Conservation (phyloP, 768 basidiomycete genomes). For the Tricholoma saponaceum region DNA sequence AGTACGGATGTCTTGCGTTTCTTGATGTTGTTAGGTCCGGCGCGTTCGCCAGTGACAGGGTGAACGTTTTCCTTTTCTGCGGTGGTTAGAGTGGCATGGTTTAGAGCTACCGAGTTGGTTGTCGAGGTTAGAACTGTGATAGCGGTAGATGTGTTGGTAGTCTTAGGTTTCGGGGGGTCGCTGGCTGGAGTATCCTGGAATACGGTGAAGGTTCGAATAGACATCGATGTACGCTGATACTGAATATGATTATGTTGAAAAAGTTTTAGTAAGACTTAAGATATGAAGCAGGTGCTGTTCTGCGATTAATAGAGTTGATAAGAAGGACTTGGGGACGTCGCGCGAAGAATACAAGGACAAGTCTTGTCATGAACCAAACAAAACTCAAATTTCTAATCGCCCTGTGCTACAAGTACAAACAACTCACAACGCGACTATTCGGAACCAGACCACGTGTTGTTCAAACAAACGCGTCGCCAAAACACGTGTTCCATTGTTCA, state of each 20-base stretch:
- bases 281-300: neutral
- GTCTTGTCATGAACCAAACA: slow-evolving; percentile 12
- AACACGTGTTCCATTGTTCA: neutral
- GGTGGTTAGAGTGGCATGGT: slow-evolving; percentile 29
- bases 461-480: neutral
- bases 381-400: slow-evolving; percentile 13
- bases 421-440: neutral
- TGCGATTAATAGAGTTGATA: slow-evolving; percentile 3
- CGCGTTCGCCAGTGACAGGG: slow-evolving; percentile 66
- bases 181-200: slow-evolving; percentile 52
- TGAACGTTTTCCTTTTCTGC: slow-evolving; percentile 78
- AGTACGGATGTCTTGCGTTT: slow-evolving; percentile 65
- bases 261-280: neutral
- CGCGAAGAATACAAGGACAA: slow-evolving; percentile 14
- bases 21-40: slow-evolving; percentile 41
- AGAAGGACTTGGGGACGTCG: slow-evolving; percentile 5
- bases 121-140: slow-evolving; percentile 24
- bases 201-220: slow-evolving; percentile 56
- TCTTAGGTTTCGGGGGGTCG: slow-evolving; percentile 28
- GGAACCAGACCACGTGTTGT: neutral
- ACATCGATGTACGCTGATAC: slow-evolving; percentile 32
- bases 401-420: neutral
- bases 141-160: slow-evolving; percentile 23
- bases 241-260: neutral
- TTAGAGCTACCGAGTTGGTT: slow-evolving; percentile 14